Percentiles rank a stretch among this genome's conserved stretches.
These are phyloP conservation scores for Rhodotorula graminis DNA, from an alignment of 768 basidiomycete species.

Conservation along the genomic window DNA sequence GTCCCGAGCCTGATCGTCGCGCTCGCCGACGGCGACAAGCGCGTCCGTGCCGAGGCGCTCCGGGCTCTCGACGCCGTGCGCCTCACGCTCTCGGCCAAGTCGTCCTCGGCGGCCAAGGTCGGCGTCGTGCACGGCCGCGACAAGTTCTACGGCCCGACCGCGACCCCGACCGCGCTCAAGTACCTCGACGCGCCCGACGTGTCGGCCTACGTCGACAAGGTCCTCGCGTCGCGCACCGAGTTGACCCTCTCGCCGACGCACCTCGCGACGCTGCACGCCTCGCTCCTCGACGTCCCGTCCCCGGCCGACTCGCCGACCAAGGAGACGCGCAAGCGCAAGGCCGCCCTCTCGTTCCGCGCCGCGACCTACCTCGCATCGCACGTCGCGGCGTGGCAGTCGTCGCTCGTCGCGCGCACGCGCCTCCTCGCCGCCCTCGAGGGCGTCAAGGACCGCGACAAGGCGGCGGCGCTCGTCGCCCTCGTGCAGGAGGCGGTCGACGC, in stretches of 20 bases:
- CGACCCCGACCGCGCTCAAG: slow-evolving; percentile 35
- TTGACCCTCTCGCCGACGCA: slow-evolving; percentile 25
- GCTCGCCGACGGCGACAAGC: slow-evolving; percentile 39
- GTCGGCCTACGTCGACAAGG: slow-evolving; percentile 25
- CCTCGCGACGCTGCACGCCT: slow-evolving; percentile 20
- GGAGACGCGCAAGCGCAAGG: slow-evolving; percentile 17
- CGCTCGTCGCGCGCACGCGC: slow-evolving; percentile 37
- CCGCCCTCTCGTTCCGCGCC: slow-evolving; percentile 21
- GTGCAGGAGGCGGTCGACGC: slow-evolving; percentile 6
- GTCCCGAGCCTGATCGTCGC: slow-evolving; percentile 44
- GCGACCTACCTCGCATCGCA: slow-evolving; percentile 46
- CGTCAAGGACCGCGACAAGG: slow-evolving; percentile 44
- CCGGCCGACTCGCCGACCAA: slow-evolving; percentile 1
- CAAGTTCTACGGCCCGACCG: slow-evolving; percentile 45
- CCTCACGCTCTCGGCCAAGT: not conserved
- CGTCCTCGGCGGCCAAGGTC: slow-evolving; percentile 9
- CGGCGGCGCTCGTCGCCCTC: slow-evolving; percentile 12
- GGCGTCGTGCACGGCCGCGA: slow-evolving; percentile 46
- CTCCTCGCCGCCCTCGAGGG: slow-evolving; percentile 42
- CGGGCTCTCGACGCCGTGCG: slow-evolving; percentile 40
- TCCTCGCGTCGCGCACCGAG: slow-evolving; percentile 31
- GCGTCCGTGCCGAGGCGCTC: slow-evolving; percentile 45
- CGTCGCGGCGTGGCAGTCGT: slow-evolving; percentile 42
- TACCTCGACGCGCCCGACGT: slow-evolving; percentile 35
- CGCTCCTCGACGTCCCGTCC: slow-evolving; percentile 16